Percentiles rank a stretch among this genome's conserved stretches.
Evolutionary conservation across 2,329 filamentous ascomycete genomes (phyloP).

Genomic region (Nigrograna mackinnonii): DNA sequence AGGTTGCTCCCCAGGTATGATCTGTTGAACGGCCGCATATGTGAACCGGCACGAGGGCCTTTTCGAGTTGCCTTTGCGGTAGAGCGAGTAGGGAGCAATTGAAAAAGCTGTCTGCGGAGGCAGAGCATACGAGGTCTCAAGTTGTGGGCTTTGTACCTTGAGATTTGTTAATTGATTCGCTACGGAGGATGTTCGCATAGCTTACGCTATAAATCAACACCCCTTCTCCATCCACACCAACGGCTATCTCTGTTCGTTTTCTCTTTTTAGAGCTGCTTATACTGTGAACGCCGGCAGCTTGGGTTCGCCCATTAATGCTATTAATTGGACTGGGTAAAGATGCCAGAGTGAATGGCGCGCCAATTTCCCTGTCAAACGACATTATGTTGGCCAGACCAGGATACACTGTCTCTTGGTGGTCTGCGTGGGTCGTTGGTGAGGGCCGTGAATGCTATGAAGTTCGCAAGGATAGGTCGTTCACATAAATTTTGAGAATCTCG

Average conservation of each 20-base stretch:
- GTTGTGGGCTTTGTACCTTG: constrained; percentile 63
- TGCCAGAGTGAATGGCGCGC: constrained; percentile 45
- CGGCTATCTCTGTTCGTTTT: constrained; percentile 64
- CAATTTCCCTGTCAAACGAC: constrained; percentile 40
- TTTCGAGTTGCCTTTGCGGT: constrained; percentile 51
- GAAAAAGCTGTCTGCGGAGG: constrained; percentile 63
- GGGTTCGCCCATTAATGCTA: constrained; percentile 42
- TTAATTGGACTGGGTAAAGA: constrained; percentile 49
- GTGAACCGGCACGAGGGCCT: constrained; percentile 56
- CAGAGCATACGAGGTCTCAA: constrained; percentile 64
- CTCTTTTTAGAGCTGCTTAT: constrained; percentile 60
- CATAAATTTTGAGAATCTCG: constrained; percentile 7
- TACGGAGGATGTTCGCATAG: constrained; percentile 16
- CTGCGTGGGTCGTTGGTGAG: constrained; percentile 11
- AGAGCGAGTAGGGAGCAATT: constrained; percentile 62
- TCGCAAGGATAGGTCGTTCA: not conserved
- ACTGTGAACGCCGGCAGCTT: constrained; percentile 55
- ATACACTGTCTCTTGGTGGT: constrained; percentile 1
- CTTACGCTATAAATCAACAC: constrained; percentile 66
- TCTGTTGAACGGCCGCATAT: constrained; percentile 56
- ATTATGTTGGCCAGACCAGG: constrained; percentile 32
- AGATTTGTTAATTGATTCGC: not conserved
- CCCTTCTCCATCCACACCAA: constrained; percentile 63
- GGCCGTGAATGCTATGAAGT: constrained; percentile 1
- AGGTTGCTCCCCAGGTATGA: constrained; percentile 49